These are phyloP conservation scores for Knoxdaviesia capensis DNA, from an alignment of 2,329 filamentous ascomycete species.

Conservation along the genomic window DNA sequence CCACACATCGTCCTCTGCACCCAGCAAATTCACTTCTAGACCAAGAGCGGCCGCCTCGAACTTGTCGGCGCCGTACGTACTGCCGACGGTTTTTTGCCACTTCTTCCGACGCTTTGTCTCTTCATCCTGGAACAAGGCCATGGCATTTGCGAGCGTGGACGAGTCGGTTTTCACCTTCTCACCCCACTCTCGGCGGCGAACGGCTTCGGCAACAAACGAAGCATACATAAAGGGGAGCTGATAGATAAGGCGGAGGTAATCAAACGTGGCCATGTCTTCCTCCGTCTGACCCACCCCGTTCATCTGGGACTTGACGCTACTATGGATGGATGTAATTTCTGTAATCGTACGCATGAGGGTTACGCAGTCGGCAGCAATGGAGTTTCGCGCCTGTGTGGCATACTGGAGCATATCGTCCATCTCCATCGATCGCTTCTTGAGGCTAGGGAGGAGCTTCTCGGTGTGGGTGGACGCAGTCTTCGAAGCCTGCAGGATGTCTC, in stretches of 20 bases:
- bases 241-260: conserved; percentile 60
- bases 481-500: conserved; percentile 38
- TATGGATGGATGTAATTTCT: conserved; percentile 55
- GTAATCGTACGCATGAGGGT: conserved; percentile 69
- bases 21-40: conserved; percentile 69
- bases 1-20: conserved; percentile 63
- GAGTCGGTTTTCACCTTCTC: conserved; percentile 83
- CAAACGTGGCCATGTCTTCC: conserved; percentile 62
- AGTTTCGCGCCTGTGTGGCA: conserved; percentile 46
- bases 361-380: conserved; percentile 42
- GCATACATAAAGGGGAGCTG: conserved; percentile 80
- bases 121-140: conserved; percentile 81
- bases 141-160: conserved; percentile 73
- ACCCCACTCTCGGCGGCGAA: conserved; percentile 74
- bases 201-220: conserved; percentile 67
- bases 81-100: conserved; percentile 74
- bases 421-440: conserved; percentile 33
- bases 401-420: conserved; percentile 40
- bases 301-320: conserved; percentile 52
- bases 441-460: conserved; percentile 36
- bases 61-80: conserved; percentile 45
- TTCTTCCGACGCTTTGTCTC: conserved; percentile 74
- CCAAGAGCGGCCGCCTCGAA: conserved; percentile 51
- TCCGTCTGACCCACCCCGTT: conserved; percentile 50
- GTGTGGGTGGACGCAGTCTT: conserved; percentile 44